Evolutionary conservation across 2,329 filamentous ascomycete species (phyloP), one percentile per base, ranked within the genome.

Genomic region (Madurella mycetomatis): DNA sequence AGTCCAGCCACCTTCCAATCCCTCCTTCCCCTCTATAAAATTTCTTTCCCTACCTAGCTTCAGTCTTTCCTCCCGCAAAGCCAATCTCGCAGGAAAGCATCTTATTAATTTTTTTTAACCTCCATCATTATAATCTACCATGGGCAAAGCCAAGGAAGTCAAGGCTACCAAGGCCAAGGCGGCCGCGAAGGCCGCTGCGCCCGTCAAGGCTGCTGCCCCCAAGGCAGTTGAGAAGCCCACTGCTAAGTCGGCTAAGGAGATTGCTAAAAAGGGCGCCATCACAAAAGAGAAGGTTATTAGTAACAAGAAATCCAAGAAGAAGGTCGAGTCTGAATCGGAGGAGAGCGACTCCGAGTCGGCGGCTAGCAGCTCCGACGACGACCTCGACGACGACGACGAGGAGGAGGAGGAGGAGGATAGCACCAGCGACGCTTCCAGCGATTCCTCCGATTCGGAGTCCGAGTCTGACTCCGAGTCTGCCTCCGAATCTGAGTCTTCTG

Each of bases 101-200:
- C 40, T 50, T 53, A 51, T 57, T 53, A 57, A 48, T 52, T 61
- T 60, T 58, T 55, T 54, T 58, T 46, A 56, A 48, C 45, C 41
- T 41, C 44, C 45, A 49, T 49, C 53, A 57, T 48, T 53, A 60
- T 57, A 63, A 56, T 56, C 7, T 57, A 56, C 72, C 71, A 87
- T 87, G 84, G 83, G 77, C 71, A 87, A 87, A 74, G 73, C 77
- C 52, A 87, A 87, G 76, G 79, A 85, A 68, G 75, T 76, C 70
- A 82, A 82, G 73, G 67, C 69, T 66, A 81, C 72, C 69, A 81
- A 82, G 72, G 66, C 67, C 67, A 82, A 73, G 67, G 69, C 67
- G 64, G 66, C 72, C 62, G 70, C 74, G 65, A 76, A 79, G 67
- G 69, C 74, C 64, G 71, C 74, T 65, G 67, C 68, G 4, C 34